A percentile compares a stretch with the other conserved stretches of the same genome.
Evolutionary conservation across 2,329 filamentous ascomycete species (phyloP).

Genomic region (Claviceps pazoutovae): DNA sequence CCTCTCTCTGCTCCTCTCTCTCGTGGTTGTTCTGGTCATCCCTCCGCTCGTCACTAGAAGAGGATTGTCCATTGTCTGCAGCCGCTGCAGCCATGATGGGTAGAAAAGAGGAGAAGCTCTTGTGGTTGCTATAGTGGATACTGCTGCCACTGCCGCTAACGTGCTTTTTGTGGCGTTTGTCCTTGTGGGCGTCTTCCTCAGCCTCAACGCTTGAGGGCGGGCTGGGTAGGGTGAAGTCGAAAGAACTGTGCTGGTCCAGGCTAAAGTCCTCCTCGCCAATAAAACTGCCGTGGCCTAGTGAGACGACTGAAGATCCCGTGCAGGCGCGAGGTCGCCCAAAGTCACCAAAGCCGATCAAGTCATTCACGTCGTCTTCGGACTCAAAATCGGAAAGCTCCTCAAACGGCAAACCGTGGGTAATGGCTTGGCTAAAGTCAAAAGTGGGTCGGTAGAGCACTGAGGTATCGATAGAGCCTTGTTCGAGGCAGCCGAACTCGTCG

Average conservation of each 20-base stretch:
- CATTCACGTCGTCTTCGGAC: conserved; percentile 71
- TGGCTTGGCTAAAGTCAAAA: conserved; percentile 39
- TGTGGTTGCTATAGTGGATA: conserved; percentile 21
- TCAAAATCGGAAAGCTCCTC: conserved; percentile 83
- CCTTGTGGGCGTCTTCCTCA: conserved; percentile 31
- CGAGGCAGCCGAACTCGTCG: conserved; percentile 40
- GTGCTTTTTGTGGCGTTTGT: conserved; percentile 44
- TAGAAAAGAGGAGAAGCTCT: conserved; percentile 21
- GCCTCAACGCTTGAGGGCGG: conserved; percentile 30
- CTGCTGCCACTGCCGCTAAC: conserved; percentile 34
- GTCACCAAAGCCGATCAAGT: conserved; percentile 53
- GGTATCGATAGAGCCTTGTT: conserved; percentile 34
- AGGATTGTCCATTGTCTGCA: conserved; percentile 20
- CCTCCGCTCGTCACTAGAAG: conserved; percentile 21
- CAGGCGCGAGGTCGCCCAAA: conserved; percentile 54
- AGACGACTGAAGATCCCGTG: conserved; percentile 54
- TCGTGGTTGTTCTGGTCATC: conserved; percentile 4
- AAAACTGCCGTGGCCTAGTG: conserved; percentile 64
- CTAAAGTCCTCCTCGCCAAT: conserved; percentile 65
- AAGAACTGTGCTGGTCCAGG: conserved; percentile 52
- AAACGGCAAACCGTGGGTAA: conserved; percentile 54
- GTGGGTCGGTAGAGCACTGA: conserved; percentile 23
- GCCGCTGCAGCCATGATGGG: conserved; percentile 30
- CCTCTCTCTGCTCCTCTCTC: too few relatives aligned
- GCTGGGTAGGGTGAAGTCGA: conserved; percentile 49